Evolutionary conservation across 805 yeast species (phyloP).

Genomic region (Candida germanica): DNA sequence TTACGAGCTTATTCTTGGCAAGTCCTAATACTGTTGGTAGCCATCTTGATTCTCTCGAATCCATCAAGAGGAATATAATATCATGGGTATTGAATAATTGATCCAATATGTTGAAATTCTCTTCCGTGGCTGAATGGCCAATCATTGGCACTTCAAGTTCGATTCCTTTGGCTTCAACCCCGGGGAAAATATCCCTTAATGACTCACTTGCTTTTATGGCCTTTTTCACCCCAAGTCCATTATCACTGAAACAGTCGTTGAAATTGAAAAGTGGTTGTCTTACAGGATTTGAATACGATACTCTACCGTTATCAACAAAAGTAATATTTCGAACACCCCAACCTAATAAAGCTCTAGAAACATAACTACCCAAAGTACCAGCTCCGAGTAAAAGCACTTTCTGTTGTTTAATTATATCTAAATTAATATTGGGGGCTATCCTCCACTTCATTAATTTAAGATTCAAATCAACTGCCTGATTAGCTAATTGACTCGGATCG

Average conservation of each 20-base stretch:
- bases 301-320: slow-evolving; percentile 84
- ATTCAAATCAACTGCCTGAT: slow-evolving; percentile 90
- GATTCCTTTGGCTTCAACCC: slow-evolving; percentile 62
- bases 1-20: slow-evolving; percentile 65
- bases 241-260: slow-evolving; percentile 70
- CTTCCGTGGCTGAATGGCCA: slow-evolving; percentile 78
- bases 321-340: slow-evolving; percentile 92
- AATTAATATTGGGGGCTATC: slow-evolving; percentile 74
- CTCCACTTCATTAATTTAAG: slow-evolving; percentile 96
- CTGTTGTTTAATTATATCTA: slow-evolving; percentile 58
- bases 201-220: slow-evolving; percentile 77
- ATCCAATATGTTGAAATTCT: slow-evolving; percentile 54
- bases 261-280: slow-evolving; percentile 85
- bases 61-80: slow-evolving; percentile 78
- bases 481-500: slow-evolving; percentile 78
- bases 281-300: slow-evolving; percentile 93
- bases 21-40: slow-evolving; percentile 84
- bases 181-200: slow-evolving; percentile 72
- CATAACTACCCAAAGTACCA: slow-evolving; percentile 94
- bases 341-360: slow-evolving; percentile 79
- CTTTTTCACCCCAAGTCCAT: slow-evolving; percentile 61
- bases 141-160: slow-evolving; percentile 88
- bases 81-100: slow-evolving; percentile 66
- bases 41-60: slow-evolving; percentile 96
- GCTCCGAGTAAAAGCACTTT: slow-evolving; percentile 85